Percentiles rank a stretch among this genome's conserved stretches.
phyloP scores from a whole-genome alignment of 257 asterid genomes.

The Knoxia roxburghii region DNA sequence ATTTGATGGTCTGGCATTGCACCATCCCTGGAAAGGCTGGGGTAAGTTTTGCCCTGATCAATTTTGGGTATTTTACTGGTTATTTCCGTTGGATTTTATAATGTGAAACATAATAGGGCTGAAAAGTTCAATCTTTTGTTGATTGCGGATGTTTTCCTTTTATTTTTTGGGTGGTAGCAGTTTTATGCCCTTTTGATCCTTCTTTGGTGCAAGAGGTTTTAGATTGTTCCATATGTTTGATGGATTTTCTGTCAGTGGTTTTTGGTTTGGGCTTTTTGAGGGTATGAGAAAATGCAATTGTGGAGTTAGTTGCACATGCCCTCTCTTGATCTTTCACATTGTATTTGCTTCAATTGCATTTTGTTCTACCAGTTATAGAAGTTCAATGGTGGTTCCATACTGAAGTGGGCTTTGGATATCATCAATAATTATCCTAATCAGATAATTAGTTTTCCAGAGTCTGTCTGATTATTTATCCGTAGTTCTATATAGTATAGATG shows the following conservation, averaged over 20 bases:
- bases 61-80: neutral
- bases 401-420: neutral
- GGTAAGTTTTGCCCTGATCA: constrained; percentile 29
- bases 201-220: neutral
- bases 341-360: neutral
- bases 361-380: neutral
- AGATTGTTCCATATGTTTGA: neutral
- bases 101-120: neutral
- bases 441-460: neutral
- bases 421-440: neutral
- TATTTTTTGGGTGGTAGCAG: neutral
- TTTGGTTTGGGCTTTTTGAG: neutral
- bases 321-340: neutral
- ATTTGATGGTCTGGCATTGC: constrained; percentile 69
- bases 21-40: constrained; percentile 66
- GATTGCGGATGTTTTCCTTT: neutral
- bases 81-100: neutral
- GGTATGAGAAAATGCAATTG: neutral
- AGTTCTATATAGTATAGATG: neutral
- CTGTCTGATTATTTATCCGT: neutral
- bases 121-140: neutral
- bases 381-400: neutral
- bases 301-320: neutral
- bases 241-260: neutral
- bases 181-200: neutral